Conservation (phyloP, 108 stramenopile genomes). For the Thalassiosira profunda region DNA sequence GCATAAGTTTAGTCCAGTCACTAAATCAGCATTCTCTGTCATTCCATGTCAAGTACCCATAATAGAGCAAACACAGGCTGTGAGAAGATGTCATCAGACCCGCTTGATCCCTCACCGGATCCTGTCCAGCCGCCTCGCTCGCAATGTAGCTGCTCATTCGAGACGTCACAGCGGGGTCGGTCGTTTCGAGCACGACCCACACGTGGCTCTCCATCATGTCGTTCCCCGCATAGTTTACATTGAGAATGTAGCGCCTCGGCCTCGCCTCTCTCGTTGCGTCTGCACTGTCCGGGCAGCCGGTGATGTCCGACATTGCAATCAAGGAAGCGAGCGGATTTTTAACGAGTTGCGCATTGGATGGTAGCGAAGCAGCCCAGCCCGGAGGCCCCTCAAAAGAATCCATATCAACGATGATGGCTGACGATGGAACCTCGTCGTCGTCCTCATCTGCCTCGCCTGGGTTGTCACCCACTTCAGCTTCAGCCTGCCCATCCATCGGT, state of each 20-base stretch:
- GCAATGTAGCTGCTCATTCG: conserved; percentile 25
- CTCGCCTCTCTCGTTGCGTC: not conserved
- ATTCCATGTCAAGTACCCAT: conserved; percentile 50
- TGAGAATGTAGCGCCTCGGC: conserved; percentile 62
- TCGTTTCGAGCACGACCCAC: conserved; percentile 54
- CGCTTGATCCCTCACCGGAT: not conserved
- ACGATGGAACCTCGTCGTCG: not conserved
- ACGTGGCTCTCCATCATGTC: conserved; percentile 82
- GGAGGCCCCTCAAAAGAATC: conserved; percentile 53
- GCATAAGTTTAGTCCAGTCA: too few relatives aligned
- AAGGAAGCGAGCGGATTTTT: conserved; percentile 70
- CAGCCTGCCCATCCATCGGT: too few relatives aligned
- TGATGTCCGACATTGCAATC: conserved; percentile 53
- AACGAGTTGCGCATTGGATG: conserved; percentile 12
- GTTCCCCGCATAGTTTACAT: conserved; percentile 88
- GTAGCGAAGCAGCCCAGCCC: conserved; percentile 28
- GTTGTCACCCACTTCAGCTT: conserved; percentile 29
- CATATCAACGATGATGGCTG: conserved; percentile 24
- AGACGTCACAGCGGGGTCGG: not conserved
- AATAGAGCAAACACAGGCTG: conserved; percentile 41
- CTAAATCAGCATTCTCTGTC: too few relatives aligned
- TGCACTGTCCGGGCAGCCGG: conserved; percentile 5
- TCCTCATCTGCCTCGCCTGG: too few relatives aligned
- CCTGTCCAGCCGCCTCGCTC: not conserved
- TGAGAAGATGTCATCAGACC: conserved; percentile 1